phyloP scores from a whole-genome alignment of 2,329 filamentous ascomycete species.

The Pseudogymnoascus sp. region DNA sequence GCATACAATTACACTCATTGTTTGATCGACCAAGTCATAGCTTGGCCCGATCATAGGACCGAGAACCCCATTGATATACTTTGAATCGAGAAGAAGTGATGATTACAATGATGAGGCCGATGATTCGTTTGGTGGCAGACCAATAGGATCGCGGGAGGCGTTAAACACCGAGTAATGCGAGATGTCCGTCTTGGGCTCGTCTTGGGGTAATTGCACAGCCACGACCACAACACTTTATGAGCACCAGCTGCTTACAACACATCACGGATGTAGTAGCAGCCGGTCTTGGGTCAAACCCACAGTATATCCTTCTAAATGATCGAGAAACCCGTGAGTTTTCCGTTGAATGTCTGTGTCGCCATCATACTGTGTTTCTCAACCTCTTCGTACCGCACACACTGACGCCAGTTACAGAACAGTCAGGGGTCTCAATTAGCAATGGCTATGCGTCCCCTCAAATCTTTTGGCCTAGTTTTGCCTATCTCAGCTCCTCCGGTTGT shows the following conservation, averaged over 20 bases:
- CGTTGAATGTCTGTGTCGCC: background rate
- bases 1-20: background rate
- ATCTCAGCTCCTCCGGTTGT: background rate
- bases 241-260: background rate
- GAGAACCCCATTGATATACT: background rate
- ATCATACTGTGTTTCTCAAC: background rate
- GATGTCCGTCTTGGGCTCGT: background rate
- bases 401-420: background rate
- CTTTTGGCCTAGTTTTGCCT: background rate
- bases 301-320: background rate
- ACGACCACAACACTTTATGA: background rate
- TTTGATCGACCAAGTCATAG: background rate
- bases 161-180: conserved; percentile 1
- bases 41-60: background rate
- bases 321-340: conserved; percentile 4
- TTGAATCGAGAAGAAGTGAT: background rate
- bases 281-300: background rate
- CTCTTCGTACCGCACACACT: background rate
- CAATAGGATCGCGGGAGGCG: background rate
- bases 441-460: background rate
- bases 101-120: background rate
- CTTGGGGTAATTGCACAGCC: background rate
- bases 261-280: background rate
- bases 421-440: background rate
- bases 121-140: background rate